These are phyloP conservation scores for Pneumocystis canis DNA, from an alignment of 1,139 yeast species.

Conservation along the genomic window DNA sequence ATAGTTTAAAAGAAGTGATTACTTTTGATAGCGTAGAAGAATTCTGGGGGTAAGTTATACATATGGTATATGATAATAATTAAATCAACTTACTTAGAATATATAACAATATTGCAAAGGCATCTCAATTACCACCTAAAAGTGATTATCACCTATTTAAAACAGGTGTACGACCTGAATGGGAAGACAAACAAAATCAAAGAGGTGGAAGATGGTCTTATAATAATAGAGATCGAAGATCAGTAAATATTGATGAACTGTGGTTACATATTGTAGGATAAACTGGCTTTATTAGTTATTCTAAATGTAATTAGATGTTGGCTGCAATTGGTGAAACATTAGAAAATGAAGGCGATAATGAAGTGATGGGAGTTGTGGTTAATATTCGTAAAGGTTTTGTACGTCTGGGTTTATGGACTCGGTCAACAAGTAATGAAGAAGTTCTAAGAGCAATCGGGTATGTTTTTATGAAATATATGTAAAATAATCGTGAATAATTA, in stretches of 20 bases:
- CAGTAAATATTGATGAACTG: slow-evolving; percentile 61
- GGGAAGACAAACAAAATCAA: slow-evolving; percentile 86
- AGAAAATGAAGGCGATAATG: slow-evolving; percentile 39
- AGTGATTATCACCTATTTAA: slow-evolving; percentile 94
- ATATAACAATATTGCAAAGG: slow-evolving; percentile 84
- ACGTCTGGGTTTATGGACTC: slow-evolving; percentile 90
- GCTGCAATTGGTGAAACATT: slow-evolving; percentile 93
- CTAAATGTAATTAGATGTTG: slow-evolving; percentile 32
- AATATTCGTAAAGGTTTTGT: slow-evolving; percentile 71
- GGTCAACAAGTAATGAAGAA: slow-evolving; percentile 52
- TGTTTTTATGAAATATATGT: background rate
- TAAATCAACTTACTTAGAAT: slow-evolving; percentile 26
- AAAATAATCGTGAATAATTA: background rate
- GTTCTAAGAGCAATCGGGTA: slow-evolving; percentile 43
- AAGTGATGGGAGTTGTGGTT: slow-evolving; percentile 89
- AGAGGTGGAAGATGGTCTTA: slow-evolving; percentile 93
- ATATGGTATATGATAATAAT: background rate
- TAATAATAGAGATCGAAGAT: slow-evolving; percentile 50
- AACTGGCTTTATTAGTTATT: background rate
- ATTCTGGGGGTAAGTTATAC: slow-evolving; percentile 63
- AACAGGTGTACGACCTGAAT: slow-evolving; percentile 90
- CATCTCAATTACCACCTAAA: slow-evolving; percentile 76
- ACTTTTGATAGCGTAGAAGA: slow-evolving; percentile 89
- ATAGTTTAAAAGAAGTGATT: slow-evolving; percentile 82
- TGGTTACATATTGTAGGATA: slow-evolving; percentile 41